Evolutionary conservation across 352 stramenopile species (phyloP).

Genomic region (Peronospora destructor): DNA sequence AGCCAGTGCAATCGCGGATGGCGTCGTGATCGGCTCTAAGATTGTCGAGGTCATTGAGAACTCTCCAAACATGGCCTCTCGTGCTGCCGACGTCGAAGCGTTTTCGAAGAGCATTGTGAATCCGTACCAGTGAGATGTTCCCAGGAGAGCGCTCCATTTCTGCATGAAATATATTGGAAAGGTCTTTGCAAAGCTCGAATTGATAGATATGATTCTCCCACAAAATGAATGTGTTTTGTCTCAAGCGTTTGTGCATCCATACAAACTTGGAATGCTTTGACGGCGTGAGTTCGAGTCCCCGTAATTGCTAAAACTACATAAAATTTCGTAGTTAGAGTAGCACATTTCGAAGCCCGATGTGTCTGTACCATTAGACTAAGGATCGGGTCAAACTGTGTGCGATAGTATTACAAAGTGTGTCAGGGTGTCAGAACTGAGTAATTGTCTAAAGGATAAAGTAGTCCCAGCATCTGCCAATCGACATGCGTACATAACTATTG

Average conservation of each 20-base stretch:
- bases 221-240: background rate
- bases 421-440: constrained; percentile 84
- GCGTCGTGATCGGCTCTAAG: constrained; percentile 85
- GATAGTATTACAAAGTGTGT: constrained; percentile 50
- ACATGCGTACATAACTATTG: constrained; percentile 45
- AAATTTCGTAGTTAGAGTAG: constrained; percentile 25
- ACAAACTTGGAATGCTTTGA: background rate
- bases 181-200: too few relatives aligned
- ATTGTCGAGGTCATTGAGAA: constrained; percentile 83
- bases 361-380: constrained; percentile 88
- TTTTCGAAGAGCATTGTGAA: constrained; percentile 77
- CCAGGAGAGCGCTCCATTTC: background rate
- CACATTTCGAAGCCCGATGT: constrained; percentile 87
- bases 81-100: constrained; percentile 61
- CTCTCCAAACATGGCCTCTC: constrained; percentile 44
- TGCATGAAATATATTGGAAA: too few relatives aligned
- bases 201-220: too few relatives aligned
- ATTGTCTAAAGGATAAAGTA: constrained; percentile 24
- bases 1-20: constrained; percentile 89
- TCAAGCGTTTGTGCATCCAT: too few relatives aligned
- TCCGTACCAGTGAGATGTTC: constrained; percentile 7
- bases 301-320: background rate
- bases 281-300: constrained; percentile 61
- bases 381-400: constrained; percentile 85
- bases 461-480: constrained; percentile 86